Conservation (phyloP, 164 flowering plant species). For the Warburgia ugandensis region DNA sequence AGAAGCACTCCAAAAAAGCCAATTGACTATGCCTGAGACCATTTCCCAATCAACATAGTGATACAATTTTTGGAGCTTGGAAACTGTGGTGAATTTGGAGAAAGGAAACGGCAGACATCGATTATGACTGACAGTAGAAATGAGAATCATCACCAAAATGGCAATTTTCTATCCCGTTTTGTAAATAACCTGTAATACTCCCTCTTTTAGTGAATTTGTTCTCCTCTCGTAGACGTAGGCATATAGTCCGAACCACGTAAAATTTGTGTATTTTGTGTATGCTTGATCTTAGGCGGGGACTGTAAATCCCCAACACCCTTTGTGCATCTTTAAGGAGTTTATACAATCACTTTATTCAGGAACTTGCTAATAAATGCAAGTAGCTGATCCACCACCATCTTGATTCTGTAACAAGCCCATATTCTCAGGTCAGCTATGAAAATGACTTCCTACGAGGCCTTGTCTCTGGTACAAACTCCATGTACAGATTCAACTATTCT, state of each 20-base stretch:
- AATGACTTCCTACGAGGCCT: conserved; percentile 37
- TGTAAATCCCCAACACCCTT: too few relatives aligned
- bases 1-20: conserved; percentile 62
- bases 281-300: too few relatives aligned
- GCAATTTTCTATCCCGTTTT: conserved; percentile 31
- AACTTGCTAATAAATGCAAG: conserved; percentile 85
- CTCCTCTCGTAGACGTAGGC: too few relatives aligned
- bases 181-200: too few relatives aligned
- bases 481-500: conserved; percentile 31
- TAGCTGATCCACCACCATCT: conserved; percentile 84
- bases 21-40: conserved; percentile 92
- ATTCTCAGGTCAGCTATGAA: conserved; percentile 77
- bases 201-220: too few relatives aligned
- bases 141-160: conserved; percentile 36
- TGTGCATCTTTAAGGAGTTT: conserved; percentile 81
- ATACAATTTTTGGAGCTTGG: conserved; percentile 48
- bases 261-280: too few relatives aligned
- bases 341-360: conserved; percentile 59
- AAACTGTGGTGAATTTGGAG: conserved; percentile 50
- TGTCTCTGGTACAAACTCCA: conserved; percentile 23
- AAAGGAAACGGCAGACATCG: conserved; percentile 57
- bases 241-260: too few relatives aligned
- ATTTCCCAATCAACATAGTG: conserved; percentile 86
- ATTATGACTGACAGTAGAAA: conserved; percentile 31
- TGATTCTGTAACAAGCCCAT: conserved; percentile 96